Evolutionary conservation across 2,329 filamentous ascomycete genomes (phyloP).

Genomic region (Alternaria brassicicola): DNA sequence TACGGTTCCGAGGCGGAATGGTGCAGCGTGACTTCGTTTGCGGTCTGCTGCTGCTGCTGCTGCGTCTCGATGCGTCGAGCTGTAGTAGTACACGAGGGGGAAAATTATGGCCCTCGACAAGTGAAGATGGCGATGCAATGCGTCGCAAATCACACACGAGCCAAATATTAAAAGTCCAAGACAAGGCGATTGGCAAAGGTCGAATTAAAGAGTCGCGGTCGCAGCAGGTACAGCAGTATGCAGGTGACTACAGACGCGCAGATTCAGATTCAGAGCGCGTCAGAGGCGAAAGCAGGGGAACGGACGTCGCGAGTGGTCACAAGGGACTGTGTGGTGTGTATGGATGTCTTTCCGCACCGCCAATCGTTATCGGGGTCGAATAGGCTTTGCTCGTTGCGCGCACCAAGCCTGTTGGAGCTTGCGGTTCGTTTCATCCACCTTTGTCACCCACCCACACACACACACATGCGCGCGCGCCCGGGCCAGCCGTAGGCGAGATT

Average conservation of each 20-base stretch:
- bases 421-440: conserved; percentile 32
- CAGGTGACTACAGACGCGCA: conserved; percentile 24
- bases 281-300: conserved; percentile 23
- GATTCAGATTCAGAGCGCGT: conserved; percentile 16
- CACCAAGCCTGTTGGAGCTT: conserved; percentile 33
- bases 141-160: conserved; percentile 16
- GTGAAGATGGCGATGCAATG: conserved; percentile 22
- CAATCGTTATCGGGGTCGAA: conserved; percentile 32
- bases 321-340: conserved; percentile 25
- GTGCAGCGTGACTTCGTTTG: conserved; percentile 24
- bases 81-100: conserved; percentile 24
- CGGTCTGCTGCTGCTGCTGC: conserved; percentile 14
- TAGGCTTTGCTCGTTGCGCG: conserved; percentile 24
- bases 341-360: conserved; percentile 20
- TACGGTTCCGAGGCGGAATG: conserved; percentile 4
- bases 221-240: conserved; percentile 18
- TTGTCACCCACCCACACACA: too few relatives aligned
- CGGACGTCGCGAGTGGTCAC: conserved; percentile 32
- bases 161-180: conserved; percentile 4
- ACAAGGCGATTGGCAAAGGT: conserved; percentile 6
- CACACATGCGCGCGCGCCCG: conserved; percentile 30
- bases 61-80: conserved; percentile 20
- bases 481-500: conserved; percentile 27
- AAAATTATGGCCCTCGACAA: conserved; percentile 13
- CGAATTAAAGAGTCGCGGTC: conserved; percentile 9